Conservation (phyloP, 2,329 filamentous ascomycete genomes). For the Penicillium griseofulvum region DNA sequence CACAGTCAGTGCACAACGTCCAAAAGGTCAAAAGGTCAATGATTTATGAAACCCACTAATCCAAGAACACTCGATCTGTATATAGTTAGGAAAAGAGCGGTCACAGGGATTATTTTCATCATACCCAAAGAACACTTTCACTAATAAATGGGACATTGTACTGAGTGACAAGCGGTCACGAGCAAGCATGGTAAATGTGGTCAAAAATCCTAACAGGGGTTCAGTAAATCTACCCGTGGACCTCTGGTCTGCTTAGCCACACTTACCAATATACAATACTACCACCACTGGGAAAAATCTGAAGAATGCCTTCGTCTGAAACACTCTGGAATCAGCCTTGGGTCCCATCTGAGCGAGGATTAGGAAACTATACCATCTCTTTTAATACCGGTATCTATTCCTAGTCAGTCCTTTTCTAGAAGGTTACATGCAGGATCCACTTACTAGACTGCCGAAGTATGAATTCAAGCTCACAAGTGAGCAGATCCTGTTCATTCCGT, state of each 20-base stretch:
- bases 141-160: slow-evolving; percentile 59
- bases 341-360: neutral
- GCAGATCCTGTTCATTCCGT: slow-evolving; percentile 60
- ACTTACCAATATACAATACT: slow-evolving; percentile 71
- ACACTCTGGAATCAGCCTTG: slow-evolving; percentile 28
- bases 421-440: slow-evolving; percentile 17
- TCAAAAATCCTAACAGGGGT: slow-evolving; percentile 65
- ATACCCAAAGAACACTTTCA: slow-evolving; percentile 63
- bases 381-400: slow-evolving; percentile 77
- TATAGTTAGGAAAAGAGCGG: slow-evolving; percentile 22
- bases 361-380: slow-evolving; percentile 65
- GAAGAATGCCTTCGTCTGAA: slow-evolving; percentile 75
- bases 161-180: slow-evolving; percentile 55
- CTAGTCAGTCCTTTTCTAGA: slow-evolving; percentile 17
- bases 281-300: slow-evolving; percentile 77
- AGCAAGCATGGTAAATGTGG: slow-evolving; percentile 66
- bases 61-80: slow-evolving; percentile 55
- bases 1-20: slow-evolving; percentile 30
- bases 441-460: slow-evolving; percentile 65
- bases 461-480: slow-evolving; percentile 82
- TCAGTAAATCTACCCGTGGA: neutral
- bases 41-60: slow-evolving; percentile 49
- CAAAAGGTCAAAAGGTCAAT: slow-evolving; percentile 6
- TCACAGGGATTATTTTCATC: slow-evolving; percentile 23
- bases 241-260: slow-evolving; percentile 18